These are phyloP conservation scores for Globisporangium heterothallicum DNA, from an alignment of 352 stramenopile genomes.

Conservation along the genomic window DNA sequence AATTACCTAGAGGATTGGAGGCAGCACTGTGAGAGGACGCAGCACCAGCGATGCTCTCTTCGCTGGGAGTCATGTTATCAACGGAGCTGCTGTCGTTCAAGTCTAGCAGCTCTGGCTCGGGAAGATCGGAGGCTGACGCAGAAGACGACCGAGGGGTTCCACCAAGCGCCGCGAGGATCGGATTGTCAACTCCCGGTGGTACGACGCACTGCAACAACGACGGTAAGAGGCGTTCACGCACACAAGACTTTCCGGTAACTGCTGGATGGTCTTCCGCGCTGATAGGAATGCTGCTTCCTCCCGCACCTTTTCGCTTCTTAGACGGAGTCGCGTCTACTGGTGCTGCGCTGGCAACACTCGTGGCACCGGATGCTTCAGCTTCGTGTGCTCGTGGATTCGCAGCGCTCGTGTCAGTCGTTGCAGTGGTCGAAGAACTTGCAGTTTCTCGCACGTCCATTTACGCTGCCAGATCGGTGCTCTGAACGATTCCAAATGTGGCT, in stretches of 20 bases:
- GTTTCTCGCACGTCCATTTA: not conserved
- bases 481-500: too few relatives aligned
- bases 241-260: constrained; percentile 5
- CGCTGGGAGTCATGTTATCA: constrained; percentile 4
- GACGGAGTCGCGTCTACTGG: constrained; percentile 30
- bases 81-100: constrained; percentile 19
- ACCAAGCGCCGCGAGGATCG: constrained; percentile 52
- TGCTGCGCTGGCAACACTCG: not conserved
- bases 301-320: constrained; percentile 41
- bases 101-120: constrained; percentile 41
- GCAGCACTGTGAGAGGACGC: not conserved
- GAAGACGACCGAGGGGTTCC: constrained; percentile 41
- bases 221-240: constrained; percentile 12
- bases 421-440: not conserved
- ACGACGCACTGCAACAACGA: constrained; percentile 24
- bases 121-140: constrained; percentile 12
- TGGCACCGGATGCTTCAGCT: not conserved
- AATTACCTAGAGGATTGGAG: constrained; percentile 3
- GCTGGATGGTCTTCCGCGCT: constrained; percentile 8
- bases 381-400: not conserved
- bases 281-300: constrained; percentile 9
- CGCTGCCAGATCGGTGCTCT: not conserved
- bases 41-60: constrained; percentile 3
- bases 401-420: not conserved
- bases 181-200: constrained; percentile 38